Evolutionary conservation across 176 grass and related monocot species (phyloP).

Genomic region (Guadua angustifolia): DNA sequence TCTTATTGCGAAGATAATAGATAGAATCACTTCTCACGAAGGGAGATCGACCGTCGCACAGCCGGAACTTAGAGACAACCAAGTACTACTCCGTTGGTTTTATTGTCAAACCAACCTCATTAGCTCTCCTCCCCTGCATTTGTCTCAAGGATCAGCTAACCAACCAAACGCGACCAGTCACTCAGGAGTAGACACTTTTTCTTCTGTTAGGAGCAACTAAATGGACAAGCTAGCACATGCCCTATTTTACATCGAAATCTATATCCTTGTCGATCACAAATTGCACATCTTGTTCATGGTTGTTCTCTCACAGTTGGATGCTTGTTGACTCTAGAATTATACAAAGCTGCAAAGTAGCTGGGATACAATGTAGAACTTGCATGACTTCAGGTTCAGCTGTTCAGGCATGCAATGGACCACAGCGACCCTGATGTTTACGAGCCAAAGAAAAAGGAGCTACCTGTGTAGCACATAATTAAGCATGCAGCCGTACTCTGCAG

Average conservation of each 20-base stretch:
- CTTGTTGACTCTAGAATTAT: not conserved
- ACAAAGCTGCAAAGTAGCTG: not conserved
- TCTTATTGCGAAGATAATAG: no score
- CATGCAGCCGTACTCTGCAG: not conserved
- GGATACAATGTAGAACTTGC: not conserved
- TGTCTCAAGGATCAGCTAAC: not conserved
- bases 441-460: not conserved
- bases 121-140: not conserved
- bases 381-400: not conserved
- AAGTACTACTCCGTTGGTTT: not conserved
- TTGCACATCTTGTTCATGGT: not conserved
- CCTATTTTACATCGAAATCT: not conserved
- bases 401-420: not conserved
- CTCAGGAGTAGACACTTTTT: not conserved
- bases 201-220: slow-evolving; percentile 26
- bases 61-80: not conserved
- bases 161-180: not conserved
- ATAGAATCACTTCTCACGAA: no score
- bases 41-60: not conserved
- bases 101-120: not conserved
- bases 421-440: not conserved
- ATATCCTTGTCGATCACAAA: not conserved
- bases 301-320: not conserved
- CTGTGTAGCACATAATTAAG: not conserved
- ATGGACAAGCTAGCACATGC: no score